Percentiles rank a stretch among this genome's conserved stretches.
Evolutionary conservation across 108 stramenopile species (phyloP).

Genomic region (Discostella stelligeroides): DNA sequence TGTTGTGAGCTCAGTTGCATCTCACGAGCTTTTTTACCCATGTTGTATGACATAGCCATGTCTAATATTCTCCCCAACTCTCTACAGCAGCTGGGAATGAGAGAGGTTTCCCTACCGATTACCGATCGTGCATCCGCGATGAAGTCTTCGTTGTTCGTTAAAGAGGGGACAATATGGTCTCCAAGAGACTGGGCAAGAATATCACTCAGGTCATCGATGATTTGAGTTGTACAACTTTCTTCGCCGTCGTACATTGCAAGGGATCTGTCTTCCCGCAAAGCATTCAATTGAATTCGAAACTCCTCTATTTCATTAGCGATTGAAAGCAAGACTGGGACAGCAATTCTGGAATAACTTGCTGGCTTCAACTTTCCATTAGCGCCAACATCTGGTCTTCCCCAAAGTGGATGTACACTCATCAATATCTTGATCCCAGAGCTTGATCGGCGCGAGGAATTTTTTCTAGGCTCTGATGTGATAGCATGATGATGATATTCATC

Average conservation of each 20-base stretch:
- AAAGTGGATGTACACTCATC: constrained; percentile 40
- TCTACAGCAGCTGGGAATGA: constrained; percentile 48
- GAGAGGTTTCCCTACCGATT: constrained; percentile 56
- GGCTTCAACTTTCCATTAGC: constrained; percentile 5
- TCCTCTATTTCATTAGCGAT: constrained; percentile 35
- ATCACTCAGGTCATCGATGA: constrained; percentile 56
- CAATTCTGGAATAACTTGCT: constrained; percentile 6
- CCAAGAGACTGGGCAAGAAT: constrained; percentile 63
- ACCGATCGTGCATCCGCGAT: constrained; percentile 32
- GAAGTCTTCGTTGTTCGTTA: constrained; percentile 8
- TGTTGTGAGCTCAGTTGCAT: constrained; percentile 56
- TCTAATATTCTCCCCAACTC: constrained; percentile 67
- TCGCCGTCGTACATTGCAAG: constrained; percentile 40
- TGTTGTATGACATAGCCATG: constrained; percentile 40
- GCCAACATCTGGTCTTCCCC: constrained; percentile 45
- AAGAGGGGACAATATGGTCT: constrained; percentile 22
- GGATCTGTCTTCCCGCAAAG: constrained; percentile 6
- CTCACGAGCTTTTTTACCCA: constrained; percentile 62
- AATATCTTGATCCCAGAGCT: constrained; percentile 24
- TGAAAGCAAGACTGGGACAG: constrained; percentile 58
- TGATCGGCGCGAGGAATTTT: constrained; percentile 28
- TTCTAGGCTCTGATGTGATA: constrained; percentile 18
- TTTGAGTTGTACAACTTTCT: constrained; percentile 41
- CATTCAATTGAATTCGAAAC: constrained; percentile 16
- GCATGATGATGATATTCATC: constrained; percentile 37